Base-by-base conservation (phyloP, 805 yeast genomes). In the Ogataea chonburiensis region DNA sequence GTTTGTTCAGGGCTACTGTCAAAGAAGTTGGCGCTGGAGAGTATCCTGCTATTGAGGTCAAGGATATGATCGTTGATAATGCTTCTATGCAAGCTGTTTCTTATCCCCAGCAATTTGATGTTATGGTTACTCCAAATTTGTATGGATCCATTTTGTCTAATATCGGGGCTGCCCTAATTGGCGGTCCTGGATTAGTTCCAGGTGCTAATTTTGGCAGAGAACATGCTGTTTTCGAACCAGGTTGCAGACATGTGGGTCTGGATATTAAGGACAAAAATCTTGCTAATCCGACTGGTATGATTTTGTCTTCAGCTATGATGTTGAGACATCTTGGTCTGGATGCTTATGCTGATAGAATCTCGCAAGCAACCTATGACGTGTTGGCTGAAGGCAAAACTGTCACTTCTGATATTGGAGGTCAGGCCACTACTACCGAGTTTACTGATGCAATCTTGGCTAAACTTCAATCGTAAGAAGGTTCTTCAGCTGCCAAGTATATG, bases 21-120 rank as follows among this genome's bases (percentile, higher is more conserved):
- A 81, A 87, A 66, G 83, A 82, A 53, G 80, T 93, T 50, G 89
- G 87, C 60, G 83, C 77, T 49, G 80, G 78, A 55, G 91, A 84
- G 67, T 85, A 85, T 70, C 94, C 95, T 49, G 82, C 81, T 42
- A 77, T 91, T 49, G 75, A 73, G 45, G 86, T 81, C 53, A 81
- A 80, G 66, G 95, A 89, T 67, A 86, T 93, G 79, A 93, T 91
- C 69, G 98, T 91, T 55, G 98, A 91, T 70, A 91, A 91, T 64
- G 97, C 98, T 45, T 87, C 97, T 45, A 93, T 91, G 98, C 98
- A 91, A 74, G 96, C 97, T 42, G 98, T 91, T 47, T 89, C 98
- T 42, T 77, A 83, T 68, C 98, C 98, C 53, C 96, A 91, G 68
- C 98, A 91, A 73, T 91, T 91, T 60, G 98, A 93, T 64, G 97